Evolutionary conservation across 1,139 yeast species (phyloP).

Genomic region (Pichia sp.): DNA sequence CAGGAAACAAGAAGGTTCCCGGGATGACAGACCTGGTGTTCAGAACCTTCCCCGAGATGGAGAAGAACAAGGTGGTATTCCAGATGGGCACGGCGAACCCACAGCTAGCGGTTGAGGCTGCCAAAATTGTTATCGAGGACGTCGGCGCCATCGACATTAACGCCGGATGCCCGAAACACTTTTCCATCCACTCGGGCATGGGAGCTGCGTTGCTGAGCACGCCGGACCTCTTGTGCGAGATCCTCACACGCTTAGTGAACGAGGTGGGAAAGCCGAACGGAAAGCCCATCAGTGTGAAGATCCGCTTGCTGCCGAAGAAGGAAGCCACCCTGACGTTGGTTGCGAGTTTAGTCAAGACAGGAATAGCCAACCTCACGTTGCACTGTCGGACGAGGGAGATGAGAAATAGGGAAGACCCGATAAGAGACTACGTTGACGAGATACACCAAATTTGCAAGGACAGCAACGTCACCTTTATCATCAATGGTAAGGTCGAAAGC

Average conservation of each 20-base stretch:
- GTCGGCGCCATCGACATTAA: conserved; percentile 92
- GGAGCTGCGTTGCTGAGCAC: conserved; percentile 87
- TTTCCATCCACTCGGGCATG: conserved; percentile 85
- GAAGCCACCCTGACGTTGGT: conserved; percentile 62
- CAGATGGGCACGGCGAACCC: conserved; percentile 89
- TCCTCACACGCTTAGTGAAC: conserved; percentile 60
- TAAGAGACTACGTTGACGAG: conserved; percentile 58
- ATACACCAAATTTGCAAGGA: conserved; percentile 59
- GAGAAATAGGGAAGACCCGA: conserved; percentile 83
- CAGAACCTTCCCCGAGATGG: conserved; percentile 63
- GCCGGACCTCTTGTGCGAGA: conserved; percentile 71
- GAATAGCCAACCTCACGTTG: conserved; percentile 76
- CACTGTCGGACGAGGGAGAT: conserved; percentile 88
- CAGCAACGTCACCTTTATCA: conserved; percentile 64
- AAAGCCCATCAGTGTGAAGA: conserved; percentile 90
- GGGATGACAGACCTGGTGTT: conserved; percentile 49
- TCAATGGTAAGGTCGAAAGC: conserved; percentile 72
- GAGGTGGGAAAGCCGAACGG: conserved; percentile 73
- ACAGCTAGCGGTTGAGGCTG: conserved; percentile 83
- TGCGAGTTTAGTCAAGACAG: conserved; percentile 64
- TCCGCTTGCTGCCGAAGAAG: conserved; percentile 62
- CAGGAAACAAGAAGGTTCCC: conserved; percentile 37
- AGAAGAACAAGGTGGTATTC: conserved; percentile 63
- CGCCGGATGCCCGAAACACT: conserved; percentile 94
- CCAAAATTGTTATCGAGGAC: conserved; percentile 69